These are phyloP conservation scores for Sabuloglossum arenarium DNA, from an alignment of 495 filamentous ascomycete species.

Conservation along the genomic window DNA sequence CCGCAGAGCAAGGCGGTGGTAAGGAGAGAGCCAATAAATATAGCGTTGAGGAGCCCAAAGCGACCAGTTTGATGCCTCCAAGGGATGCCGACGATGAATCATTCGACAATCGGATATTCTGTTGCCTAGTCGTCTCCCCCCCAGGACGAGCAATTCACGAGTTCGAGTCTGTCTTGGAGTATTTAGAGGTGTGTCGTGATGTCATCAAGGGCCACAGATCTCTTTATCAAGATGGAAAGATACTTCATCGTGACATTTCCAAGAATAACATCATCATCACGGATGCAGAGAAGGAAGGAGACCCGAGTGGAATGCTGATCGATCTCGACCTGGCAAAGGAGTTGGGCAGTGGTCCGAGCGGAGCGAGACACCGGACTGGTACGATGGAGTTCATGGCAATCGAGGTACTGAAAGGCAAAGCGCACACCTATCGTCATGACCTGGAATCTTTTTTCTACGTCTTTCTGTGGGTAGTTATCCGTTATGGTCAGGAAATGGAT, in stretches of 20 bases:
- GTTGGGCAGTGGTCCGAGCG: conserved; percentile 6
- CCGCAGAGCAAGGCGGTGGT: conserved; percentile 1
- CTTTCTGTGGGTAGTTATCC: conserved; percentile 5
- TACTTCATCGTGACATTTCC: conserved; percentile 18
- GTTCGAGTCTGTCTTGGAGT: conserved; percentile 9
- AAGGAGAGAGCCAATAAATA: conserved; percentile 3
- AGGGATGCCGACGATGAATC: conserved; percentile 2
- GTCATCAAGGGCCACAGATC: conserved; percentile 11
- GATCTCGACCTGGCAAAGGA: conserved; percentile 18
- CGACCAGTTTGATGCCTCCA: conserved; percentile 8
- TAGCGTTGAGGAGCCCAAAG: conserved; percentile 1
- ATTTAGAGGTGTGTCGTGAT: conserved; percentile 8
- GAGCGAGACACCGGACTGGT: conserved; percentile 4
- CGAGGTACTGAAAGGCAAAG: not conserved
- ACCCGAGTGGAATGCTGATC: conserved; percentile 17
- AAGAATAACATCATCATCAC: too few species aligned
- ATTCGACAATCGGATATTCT: conserved; percentile 8
- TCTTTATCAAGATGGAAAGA: conserved; percentile 6
- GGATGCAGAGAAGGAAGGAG: conserved; percentile 6
- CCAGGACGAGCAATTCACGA: conserved; percentile 5
- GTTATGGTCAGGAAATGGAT: not conserved
- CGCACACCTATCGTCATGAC: conserved; percentile 6
- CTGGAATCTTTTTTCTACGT: conserved; percentile 11
- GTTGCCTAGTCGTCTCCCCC: conserved; percentile 8
- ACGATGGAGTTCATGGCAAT: conserved; percentile 4